These are phyloP conservation scores for Raphanus hybrid DNA, from an alignment of 441 rosid genomes.

Conservation along the genomic window DNA sequence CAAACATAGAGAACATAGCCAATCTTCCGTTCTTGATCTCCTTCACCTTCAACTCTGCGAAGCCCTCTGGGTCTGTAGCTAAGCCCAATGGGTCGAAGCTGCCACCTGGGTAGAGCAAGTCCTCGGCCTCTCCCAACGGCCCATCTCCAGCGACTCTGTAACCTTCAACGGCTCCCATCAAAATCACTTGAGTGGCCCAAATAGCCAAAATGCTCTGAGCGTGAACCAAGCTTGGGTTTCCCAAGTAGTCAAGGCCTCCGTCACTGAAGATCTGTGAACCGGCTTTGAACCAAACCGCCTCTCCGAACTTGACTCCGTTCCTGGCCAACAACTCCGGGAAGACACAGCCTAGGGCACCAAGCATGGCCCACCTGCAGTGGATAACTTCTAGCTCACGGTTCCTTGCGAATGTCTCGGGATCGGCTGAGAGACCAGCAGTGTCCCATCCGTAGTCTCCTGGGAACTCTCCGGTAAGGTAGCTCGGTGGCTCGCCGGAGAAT, in stretches of 20 bases:
- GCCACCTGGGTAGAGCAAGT: conserved; percentile 61
- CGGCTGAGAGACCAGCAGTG: conserved; percentile 79
- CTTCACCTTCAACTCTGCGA: conserved; percentile 59
- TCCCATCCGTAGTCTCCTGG: conserved; percentile 80
- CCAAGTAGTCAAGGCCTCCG: conserved; percentile 80
- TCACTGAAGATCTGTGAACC: conserved; percentile 79
- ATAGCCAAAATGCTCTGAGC: conserved; percentile 79
- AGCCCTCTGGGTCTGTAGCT: conserved; percentile 60
- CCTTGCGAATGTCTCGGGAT: conserved; percentile 77
- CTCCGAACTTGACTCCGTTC: conserved; percentile 76
- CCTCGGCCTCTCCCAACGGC: conserved; percentile 61
- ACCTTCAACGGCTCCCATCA: conserved; percentile 81
- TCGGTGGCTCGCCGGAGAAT: conserved; percentile 54
- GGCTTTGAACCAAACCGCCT: conserved; percentile 86
- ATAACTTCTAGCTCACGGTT: conserved; percentile 72
- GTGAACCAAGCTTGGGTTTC: conserved; percentile 75
- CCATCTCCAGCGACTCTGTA: conserved; percentile 67
- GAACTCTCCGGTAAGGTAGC: conserved; percentile 59
- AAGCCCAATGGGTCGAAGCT: conserved; percentile 64
- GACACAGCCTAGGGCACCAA: conserved; percentile 61
- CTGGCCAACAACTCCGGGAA: conserved; percentile 67
- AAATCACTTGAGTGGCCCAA: conserved; percentile 65
- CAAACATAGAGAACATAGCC: conserved; percentile 68
- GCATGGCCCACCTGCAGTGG: conserved; percentile 62
- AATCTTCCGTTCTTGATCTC: conserved; percentile 63